These are phyloP conservation scores for Colletotrichum coccodes DNA, from an alignment of 2,329 filamentous ascomycete species.

Conservation along the genomic window DNA sequence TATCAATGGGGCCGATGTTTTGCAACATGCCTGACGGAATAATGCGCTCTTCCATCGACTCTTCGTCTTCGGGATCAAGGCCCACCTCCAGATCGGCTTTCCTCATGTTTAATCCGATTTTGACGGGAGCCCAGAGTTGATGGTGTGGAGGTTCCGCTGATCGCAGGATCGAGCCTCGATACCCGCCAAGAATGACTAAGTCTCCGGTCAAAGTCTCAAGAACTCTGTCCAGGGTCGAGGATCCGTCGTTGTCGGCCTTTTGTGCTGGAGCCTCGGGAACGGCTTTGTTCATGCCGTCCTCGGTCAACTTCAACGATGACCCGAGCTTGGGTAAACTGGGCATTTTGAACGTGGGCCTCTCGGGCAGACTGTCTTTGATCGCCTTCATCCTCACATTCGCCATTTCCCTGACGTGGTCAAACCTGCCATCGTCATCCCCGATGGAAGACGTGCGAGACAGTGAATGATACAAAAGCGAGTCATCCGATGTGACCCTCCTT, in stretches of 20 bases:
- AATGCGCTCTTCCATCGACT: slow-evolving; percentile 83
- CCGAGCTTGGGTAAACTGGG: slow-evolving; percentile 68
- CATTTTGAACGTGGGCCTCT: slow-evolving; percentile 80
- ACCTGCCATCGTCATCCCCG: slow-evolving; percentile 80
- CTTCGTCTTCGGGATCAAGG: slow-evolving; percentile 82
- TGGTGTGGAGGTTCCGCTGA: slow-evolving; percentile 84
- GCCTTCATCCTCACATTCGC: slow-evolving; percentile 92
- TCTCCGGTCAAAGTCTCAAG: slow-evolving; percentile 82
- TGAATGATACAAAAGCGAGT: slow-evolving; percentile 80
- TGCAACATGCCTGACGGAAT: slow-evolving; percentile 90
- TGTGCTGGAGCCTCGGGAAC: slow-evolving; percentile 37
- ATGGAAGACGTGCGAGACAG: slow-evolving; percentile 84
- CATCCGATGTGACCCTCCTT: slow-evolving; percentile 76
- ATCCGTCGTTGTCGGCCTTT: slow-evolving; percentile 27
- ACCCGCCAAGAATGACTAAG: slow-evolving; percentile 88
- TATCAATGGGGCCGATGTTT: slow-evolving; percentile 91
- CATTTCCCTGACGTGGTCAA: slow-evolving; percentile 83
- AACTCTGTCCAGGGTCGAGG: slow-evolving; percentile 59
- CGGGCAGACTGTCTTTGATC: slow-evolving; percentile 86
- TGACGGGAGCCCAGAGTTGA: slow-evolving; percentile 95
- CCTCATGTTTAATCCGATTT: slow-evolving; percentile 89
- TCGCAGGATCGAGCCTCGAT: slow-evolving; percentile 88
- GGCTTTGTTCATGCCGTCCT: slow-evolving; percentile 29
- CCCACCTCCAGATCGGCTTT: slow-evolving; percentile 94
- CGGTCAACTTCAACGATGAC: slow-evolving; percentile 40